phyloP scores from a whole-genome alignment of 164 flowering plant species.

The Pachysandra terminalis region DNA sequence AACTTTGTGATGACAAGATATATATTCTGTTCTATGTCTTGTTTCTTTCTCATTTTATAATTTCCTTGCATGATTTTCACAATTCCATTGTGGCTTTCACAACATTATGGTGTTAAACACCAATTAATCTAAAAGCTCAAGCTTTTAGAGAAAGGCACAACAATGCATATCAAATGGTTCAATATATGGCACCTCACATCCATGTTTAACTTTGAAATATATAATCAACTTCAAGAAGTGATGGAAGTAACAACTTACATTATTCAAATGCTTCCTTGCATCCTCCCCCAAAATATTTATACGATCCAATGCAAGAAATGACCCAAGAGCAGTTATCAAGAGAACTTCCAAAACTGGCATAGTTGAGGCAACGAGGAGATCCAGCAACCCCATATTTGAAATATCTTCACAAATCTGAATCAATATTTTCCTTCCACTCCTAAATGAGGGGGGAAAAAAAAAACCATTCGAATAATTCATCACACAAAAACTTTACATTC shows the following conservation, averaged over 20 bases:
- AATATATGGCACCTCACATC: too few relatives aligned
- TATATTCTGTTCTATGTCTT: too few relatives aligned
- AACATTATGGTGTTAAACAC: too few relatives aligned
- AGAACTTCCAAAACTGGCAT: slow-evolving; percentile 51
- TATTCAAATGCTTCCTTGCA: slow-evolving; percentile 49
- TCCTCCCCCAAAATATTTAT: slow-evolving; percentile 39
- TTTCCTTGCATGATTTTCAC: too few relatives aligned
- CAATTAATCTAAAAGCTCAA: too few relatives aligned
- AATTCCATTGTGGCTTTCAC: too few relatives aligned
- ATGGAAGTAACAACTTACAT: slow-evolving; percentile 24
- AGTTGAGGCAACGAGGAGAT: slow-evolving; percentile 38
- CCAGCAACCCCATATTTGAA: slow-evolving; percentile 33
- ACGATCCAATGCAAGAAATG: slow-evolving; percentile 39
- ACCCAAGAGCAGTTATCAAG: slow-evolving; percentile 46
- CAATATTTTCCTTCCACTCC: neutral
- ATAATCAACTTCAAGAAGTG: neutral
- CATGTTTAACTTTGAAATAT: too few relatives aligned
- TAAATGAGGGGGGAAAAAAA: neutral
- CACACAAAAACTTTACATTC: too few relatives aligned
- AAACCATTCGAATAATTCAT: neutral
- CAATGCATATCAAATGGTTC: too few relatives aligned
- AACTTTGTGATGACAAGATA: too few relatives aligned
- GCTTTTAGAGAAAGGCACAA: too few relatives aligned
- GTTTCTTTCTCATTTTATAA: too few relatives aligned
- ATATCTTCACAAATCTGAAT: neutral